These are phyloP conservation scores for Sporothrix brunneoviolacea DNA, from an alignment of 2,329 filamentous ascomycete species.

Conservation along the genomic window DNA sequence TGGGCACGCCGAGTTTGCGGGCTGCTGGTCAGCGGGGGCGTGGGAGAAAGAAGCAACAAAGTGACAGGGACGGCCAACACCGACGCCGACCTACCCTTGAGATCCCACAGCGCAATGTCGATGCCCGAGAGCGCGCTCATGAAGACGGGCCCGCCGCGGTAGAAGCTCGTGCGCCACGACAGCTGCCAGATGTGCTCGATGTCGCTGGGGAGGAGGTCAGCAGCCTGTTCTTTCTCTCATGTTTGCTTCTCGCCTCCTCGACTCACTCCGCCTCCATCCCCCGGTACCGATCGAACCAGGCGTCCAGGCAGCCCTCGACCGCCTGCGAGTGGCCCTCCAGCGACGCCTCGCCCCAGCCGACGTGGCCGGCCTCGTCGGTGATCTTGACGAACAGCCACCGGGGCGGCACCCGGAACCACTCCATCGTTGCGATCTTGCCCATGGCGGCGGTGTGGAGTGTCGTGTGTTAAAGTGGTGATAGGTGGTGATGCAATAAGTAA, in stretches of 20 bases:
- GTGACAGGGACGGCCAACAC: no score
- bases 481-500: no score
- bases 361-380: slow-evolving; percentile 49
- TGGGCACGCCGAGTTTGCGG: slow-evolving; percentile 40
- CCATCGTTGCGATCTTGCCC: slow-evolving; percentile 46
- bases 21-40: slow-evolving; percentile 5
- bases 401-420: slow-evolving; percentile 61
- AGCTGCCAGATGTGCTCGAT: slow-evolving; percentile 68
- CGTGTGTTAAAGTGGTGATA: no score
- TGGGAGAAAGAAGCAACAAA: neutral
- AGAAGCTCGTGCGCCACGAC: slow-evolving; percentile 59
- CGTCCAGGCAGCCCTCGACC: slow-evolving; percentile 59
- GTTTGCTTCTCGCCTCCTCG: neutral
- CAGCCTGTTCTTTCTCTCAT: neutral
- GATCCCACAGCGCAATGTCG: slow-evolving; percentile 65
- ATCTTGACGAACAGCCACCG: slow-evolving; percentile 66
- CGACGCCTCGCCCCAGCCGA: slow-evolving; percentile 61
- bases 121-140: slow-evolving; percentile 66
- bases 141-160: slow-evolving; percentile 63
- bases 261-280: slow-evolving; percentile 57
- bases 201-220: slow-evolving; percentile 42
- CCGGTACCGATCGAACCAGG: slow-evolving; percentile 48
- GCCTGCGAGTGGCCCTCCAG: slow-evolving; percentile 60
- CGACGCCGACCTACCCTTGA: slow-evolving; percentile 50
- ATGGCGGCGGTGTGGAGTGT: slow-evolving; percentile 13